Percentiles rank a stretch among this genome's conserved stretches.
Conservation (phyloP, 257 asterid species). For the Solanum medicagineum region DNA sequence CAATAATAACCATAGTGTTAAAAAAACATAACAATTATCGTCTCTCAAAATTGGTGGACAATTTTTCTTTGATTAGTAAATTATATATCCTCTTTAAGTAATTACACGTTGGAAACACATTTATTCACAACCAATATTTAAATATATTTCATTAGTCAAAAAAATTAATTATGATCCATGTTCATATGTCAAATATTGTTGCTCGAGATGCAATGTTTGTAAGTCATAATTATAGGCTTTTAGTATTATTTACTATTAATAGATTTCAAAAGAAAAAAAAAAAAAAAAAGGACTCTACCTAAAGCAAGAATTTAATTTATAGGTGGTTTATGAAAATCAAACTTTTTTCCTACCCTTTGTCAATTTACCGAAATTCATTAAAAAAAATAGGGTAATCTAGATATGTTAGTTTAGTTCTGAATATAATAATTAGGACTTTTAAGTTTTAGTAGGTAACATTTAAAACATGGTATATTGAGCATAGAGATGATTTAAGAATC, state of each 20-base stretch:
- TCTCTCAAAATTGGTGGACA: background rate
- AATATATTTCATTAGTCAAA: background rate
- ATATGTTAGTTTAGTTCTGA: no score
- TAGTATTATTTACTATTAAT: background rate
- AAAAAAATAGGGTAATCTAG: no score
- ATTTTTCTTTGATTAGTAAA: background rate
- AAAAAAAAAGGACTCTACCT: background rate
- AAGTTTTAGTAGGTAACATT: no score
- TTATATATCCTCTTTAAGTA: background rate
- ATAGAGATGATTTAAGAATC: no score
- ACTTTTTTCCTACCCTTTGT: no score
- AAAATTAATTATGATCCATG: background rate
- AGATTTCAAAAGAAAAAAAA: background rate
- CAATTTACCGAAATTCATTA: no score
- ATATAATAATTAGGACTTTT: no score
- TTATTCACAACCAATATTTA: background rate
- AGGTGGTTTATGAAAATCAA: no score
- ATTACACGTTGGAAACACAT: background rate
- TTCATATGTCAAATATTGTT: background rate
- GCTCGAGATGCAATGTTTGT: background rate
- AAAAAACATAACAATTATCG: background rate
- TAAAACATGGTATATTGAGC: no score
- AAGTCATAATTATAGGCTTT: background rate
- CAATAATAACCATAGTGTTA: background rate
- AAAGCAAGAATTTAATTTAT: background rate